Base-by-base conservation (phyloP, 2,329 filamentous ascomycete species). In the Xylariales sp. region DNA sequence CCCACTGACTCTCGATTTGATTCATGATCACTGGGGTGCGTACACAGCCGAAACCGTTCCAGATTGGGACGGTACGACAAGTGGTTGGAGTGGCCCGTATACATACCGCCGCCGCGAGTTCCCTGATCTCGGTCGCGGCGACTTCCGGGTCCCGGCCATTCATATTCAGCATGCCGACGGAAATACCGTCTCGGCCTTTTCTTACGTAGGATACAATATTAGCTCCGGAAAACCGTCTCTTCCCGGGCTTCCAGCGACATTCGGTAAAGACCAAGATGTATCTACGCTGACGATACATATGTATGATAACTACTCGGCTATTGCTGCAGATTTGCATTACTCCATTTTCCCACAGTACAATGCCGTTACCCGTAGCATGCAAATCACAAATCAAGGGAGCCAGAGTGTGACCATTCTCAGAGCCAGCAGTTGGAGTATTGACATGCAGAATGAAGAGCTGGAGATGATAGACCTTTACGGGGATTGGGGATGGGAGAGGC, bases 341-440 rank as follows among this genome's bases (percentile, higher is more conserved):
- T 84, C 79, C 0, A 66, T 84, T 33, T 84, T 84, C 44, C 78
- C 79, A 0, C 61, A 68, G 34, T 72, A 78, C 48, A 77, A 83
- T 51, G 77, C 80, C 10, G 67, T 84, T 33, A 74, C 73, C 3
- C 66, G 80, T 18, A 83, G 78, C 53, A 78, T 80, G 49, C 73
- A 69, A 19, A 68, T 84, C 37, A 79, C 71, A 2, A 84, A 84
- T 51, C 68, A 75, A 38, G 75, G 80, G 3, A 63, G 68, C 1
- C 59, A 59, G 8, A 64, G 70, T 12, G 71, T 81, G 15, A 70
- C 67, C 1, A 63, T 83, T 5, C 70, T 82, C 43, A 69, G 74
- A 46, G 64, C 80, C 3, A 71, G 78, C 1, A 82, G 78, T 51
- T 70, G 82, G 48, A 82, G 77, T 44, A 67, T 79, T 1, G 80